These are phyloP conservation scores for Wakefieldia striispora DNA, from an alignment of 768 basidiomycete genomes.

Conservation along the genomic window DNA sequence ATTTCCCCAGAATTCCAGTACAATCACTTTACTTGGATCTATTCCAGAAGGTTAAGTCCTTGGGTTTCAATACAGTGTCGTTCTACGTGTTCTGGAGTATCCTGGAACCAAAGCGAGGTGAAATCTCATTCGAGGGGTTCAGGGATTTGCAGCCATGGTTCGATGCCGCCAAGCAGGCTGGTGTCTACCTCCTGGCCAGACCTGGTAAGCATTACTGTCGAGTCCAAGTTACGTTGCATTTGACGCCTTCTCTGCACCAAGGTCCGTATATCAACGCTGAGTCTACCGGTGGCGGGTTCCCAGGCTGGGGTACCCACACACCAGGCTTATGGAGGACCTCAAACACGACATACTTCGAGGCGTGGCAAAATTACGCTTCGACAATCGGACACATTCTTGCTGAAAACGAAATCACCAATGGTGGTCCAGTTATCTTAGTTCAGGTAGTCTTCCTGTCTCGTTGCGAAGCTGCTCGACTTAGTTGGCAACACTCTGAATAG, in stretches of 20 bases:
- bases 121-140: constrained; percentile 53
- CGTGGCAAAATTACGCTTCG: constrained; percentile 58
- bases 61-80: constrained; percentile 40
- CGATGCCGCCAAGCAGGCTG: constrained; percentile 28
- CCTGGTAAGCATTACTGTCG: constrained; percentile 16
- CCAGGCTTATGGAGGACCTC: constrained; percentile 49
- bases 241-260: constrained; percentile 1
- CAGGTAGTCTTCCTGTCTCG: constrained; percentile 19
- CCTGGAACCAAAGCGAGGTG: constrained; percentile 40
- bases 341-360: constrained; percentile 44
- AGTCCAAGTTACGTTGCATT: not conserved
- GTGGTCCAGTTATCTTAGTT: constrained; percentile 51
- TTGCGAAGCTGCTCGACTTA: constrained; percentile 29
- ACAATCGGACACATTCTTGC: constrained; percentile 48
- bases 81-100: constrained; percentile 60
- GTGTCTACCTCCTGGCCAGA: constrained; percentile 28
- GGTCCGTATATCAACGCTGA: constrained; percentile 31
- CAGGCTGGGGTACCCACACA: constrained; percentile 56
- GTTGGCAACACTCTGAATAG: constrained; percentile 21
- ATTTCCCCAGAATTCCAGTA: constrained; percentile 32
- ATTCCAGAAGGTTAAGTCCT: constrained; percentile 59
- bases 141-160: constrained; percentile 30
- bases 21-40: constrained; percentile 43
- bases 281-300: constrained; percentile 43
- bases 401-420: constrained; percentile 55